Evolutionary conservation across 2,329 filamentous ascomycete species (phyloP).

Genomic region (Aspergillus sp.): DNA sequence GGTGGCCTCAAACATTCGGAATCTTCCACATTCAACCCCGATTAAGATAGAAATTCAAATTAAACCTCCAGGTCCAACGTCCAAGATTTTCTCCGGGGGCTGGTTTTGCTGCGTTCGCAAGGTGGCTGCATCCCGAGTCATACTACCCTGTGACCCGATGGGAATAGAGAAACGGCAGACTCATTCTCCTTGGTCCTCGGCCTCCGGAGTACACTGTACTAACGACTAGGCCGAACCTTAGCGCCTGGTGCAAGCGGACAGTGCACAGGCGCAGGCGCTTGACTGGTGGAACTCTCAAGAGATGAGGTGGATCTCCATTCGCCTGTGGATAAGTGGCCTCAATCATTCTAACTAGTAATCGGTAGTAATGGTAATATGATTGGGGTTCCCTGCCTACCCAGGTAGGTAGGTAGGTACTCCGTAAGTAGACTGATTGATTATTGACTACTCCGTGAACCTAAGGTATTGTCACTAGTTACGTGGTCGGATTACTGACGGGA

Average conservation of each 20-base stretch:
- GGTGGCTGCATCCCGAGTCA: neutral
- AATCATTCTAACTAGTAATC: neutral
- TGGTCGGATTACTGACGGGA: too few species aligned
- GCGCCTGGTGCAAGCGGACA: conserved; percentile 11
- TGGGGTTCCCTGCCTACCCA: neutral
- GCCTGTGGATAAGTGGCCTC: neutral
- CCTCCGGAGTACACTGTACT: neutral
- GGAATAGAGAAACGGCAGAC: neutral
- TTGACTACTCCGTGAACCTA: neutral
- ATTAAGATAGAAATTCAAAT: neutral
- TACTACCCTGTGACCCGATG: neutral
- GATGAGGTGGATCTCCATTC: neutral
- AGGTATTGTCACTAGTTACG: neutral
- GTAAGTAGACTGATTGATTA: neutral
- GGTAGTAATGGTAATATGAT: neutral
- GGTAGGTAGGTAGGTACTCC: neutral
- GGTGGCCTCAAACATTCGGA: neutral
- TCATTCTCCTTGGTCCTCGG: neutral
- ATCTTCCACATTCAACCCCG: neutral
- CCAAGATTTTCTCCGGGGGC: neutral
- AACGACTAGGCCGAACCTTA: neutral
- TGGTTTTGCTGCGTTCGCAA: neutral
- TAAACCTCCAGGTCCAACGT: neutral
- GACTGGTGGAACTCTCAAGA: neutral
- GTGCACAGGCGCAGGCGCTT: conserved; percentile 12